Percentiles rank a stretch among this genome's conserved stretches.
Conservation (phyloP, 2,329 filamentous ascomycete species). For the Alternaria incomplexa region DNA sequence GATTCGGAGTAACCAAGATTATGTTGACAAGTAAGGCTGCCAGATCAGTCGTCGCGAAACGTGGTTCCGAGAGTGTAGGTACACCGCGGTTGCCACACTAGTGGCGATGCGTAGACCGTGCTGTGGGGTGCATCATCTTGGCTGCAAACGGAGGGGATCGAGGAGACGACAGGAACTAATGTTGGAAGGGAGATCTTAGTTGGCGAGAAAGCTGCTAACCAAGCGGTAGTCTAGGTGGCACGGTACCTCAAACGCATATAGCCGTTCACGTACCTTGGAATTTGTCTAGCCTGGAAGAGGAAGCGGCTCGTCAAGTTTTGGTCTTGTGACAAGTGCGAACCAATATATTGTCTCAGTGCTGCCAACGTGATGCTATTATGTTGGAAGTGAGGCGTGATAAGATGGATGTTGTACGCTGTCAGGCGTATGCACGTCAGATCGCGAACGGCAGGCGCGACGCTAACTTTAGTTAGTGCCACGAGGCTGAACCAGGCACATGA, state of each 20-base stretch:
- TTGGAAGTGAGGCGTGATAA: constrained; percentile 30
- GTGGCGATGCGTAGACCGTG: background rate
- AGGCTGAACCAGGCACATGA: constrained; percentile 18
- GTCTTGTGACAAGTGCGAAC: constrained; percentile 12
- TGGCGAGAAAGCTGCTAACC: background rate
- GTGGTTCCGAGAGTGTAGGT: background rate
- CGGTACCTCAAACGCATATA: background rate
- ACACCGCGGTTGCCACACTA: background rate
- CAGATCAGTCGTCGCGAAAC: background rate
- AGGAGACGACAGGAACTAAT: background rate
- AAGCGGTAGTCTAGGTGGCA: background rate
- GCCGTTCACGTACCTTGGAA: constrained; percentile 7
- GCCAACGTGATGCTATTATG: constrained; percentile 8
- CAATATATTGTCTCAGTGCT: background rate
- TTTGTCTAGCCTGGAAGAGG: background rate
- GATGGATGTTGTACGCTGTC: constrained; percentile 19
- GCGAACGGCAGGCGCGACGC: constrained; percentile 11
- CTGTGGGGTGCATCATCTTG: background rate
- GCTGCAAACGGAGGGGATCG: background rate
- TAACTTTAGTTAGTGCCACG: constrained; percentile 26
- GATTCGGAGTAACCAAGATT: background rate
- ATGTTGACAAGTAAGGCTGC: background rate
- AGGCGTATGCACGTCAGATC: constrained; percentile 11
- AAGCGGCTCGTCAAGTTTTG: background rate
- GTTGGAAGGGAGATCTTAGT: background rate